Evolutionary conservation across 2,329 filamentous ascomycete genomes (phyloP), one percentile per base, ranked within the genome.

Genomic region (Colletotrichum falcatum): DNA sequence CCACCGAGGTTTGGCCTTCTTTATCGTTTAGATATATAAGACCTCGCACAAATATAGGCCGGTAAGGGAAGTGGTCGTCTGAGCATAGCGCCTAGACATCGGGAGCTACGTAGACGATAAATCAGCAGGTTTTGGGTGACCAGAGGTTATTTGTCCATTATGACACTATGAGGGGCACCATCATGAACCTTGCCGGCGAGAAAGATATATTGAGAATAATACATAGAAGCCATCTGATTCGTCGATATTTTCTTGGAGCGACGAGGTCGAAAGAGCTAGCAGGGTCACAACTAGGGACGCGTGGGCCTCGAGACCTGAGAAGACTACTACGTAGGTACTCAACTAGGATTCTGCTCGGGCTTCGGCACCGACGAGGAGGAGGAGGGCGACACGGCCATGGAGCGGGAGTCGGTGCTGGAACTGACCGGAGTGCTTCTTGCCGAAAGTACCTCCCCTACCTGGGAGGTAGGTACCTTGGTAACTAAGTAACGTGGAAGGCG

Each of bases 301-400:
- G 54, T 18, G n/a, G 23, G 20, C 49, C 33, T 37, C 12, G 20
- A 39, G 14, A 33, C 4, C 48, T 28, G 7, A 28, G 23, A 28
- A 30, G 26, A 26, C 14, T 35, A n/a, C n/a, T n/a, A n/a, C n/a
- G n/a, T n/a, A n/a, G n/a, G n/a, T n/a, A n/a, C 20, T 16, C 44
- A 28, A 5, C 30, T 26, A 5, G 9, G 30, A 39, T 18, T 28
- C 33, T 33, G 8, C 18, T 8, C 30, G 9, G 44, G 16, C 30
- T 61, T n/a, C 46, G 46, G 46, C 46, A 61, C 59, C 59, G 33
- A 61, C 59, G n/a, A 23, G 44, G 48, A 51, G 44, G n/a, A 23
- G 44, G 48, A 51, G 44, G n/a, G 23, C 46, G 59, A 30, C 33
- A 49, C 59, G 58, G 42, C 30, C 48, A 26, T 23, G 46, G 46